Conservation (phyloP, 306 rosid genomes). For the Abrus precatorius region DNA sequence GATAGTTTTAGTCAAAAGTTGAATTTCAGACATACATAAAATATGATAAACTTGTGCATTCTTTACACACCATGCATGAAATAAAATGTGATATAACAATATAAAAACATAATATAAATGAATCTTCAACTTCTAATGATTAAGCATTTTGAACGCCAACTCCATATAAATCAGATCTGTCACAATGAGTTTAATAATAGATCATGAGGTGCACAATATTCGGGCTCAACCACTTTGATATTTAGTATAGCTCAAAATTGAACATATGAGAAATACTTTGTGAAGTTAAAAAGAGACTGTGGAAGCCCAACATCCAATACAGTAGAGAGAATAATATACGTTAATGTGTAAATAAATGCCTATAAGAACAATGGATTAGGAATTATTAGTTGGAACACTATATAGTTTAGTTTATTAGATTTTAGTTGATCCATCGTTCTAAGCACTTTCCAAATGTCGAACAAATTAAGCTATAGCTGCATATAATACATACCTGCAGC, state of each 20-base stretch:
- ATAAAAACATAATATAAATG: background rate
- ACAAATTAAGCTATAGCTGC: conserved; percentile 9
- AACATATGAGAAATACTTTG: background rate
- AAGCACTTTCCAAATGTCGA: conserved; percentile 34
- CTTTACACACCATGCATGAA: too few species aligned
- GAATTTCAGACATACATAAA: too few species aligned
- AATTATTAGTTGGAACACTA: conserved; percentile 23
- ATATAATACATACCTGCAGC: conserved; percentile 6
- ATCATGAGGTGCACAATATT: background rate
- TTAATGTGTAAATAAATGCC: too few species aligned
- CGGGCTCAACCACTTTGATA: background rate
- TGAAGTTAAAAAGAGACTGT: too few species aligned
- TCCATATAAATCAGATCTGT: background rate
- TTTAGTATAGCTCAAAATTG: background rate
- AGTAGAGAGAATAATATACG: too few species aligned
- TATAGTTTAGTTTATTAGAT: background rate
- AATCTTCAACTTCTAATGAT: too few species aligned
- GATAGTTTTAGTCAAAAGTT: too few species aligned
- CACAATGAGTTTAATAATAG: background rate
- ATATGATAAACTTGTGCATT: too few species aligned
- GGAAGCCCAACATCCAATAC: too few species aligned
- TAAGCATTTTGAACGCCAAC: too few species aligned
- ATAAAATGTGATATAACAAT: too few species aligned
- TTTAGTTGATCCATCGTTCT: conserved; percentile 35
- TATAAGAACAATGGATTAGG: conserved; percentile 29